Evolutionary conservation across 2,329 filamentous ascomycete species (phyloP).

Genomic region (Colletotrichum phormii): DNA sequence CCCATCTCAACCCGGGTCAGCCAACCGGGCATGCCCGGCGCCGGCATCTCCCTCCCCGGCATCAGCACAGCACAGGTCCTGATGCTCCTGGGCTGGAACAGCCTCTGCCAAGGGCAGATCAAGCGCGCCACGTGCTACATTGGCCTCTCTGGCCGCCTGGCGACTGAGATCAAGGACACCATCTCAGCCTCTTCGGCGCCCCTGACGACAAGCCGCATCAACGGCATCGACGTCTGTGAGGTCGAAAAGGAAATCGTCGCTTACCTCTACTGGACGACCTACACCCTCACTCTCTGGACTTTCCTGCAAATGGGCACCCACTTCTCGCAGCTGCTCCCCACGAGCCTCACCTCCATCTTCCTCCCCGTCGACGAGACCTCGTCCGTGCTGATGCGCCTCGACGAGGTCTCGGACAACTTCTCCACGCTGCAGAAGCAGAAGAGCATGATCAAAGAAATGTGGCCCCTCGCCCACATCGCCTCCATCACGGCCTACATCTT

Average conservation of each 20-base stretch:
- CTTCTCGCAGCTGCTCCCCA: conserved; percentile 41
- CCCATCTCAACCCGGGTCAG: conserved; percentile 39
- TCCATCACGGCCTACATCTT: conserved; percentile 46
- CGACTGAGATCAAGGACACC: conserved; percentile 47
- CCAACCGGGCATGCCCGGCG: conserved; percentile 37
- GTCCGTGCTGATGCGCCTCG: conserved; percentile 47
- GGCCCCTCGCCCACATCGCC: conserved; percentile 48
- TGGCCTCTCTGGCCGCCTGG: conserved; percentile 46
- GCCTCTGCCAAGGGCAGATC: conserved; percentile 45
- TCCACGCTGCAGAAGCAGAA: conserved; percentile 51
- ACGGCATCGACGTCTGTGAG: conserved; percentile 53
- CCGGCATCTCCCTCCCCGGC: conserved; percentile 45
- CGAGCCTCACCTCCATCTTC: conserved; percentile 42
- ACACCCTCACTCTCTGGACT: conserved; percentile 51
- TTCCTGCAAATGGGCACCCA: conserved; percentile 49
- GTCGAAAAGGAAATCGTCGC: conserved; percentile 53
- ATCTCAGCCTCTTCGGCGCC: conserved; percentile 43
- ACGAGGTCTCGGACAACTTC: conserved; percentile 51
- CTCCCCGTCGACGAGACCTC: conserved; percentile 45
- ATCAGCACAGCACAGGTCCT: conserved; percentile 49
- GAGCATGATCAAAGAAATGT: conserved; percentile 48
- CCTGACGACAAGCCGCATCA: conserved; percentile 50
- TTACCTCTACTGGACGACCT: conserved; percentile 54
- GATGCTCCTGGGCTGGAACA: conserved; percentile 51
- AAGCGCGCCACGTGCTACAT: conserved; percentile 51